A percentile compares a stretch with the other conserved stretches of the same genome.
Conservation (phyloP, 2,329 filamentous ascomycete genomes). For the Neopestalotiopsis sp. region DNA sequence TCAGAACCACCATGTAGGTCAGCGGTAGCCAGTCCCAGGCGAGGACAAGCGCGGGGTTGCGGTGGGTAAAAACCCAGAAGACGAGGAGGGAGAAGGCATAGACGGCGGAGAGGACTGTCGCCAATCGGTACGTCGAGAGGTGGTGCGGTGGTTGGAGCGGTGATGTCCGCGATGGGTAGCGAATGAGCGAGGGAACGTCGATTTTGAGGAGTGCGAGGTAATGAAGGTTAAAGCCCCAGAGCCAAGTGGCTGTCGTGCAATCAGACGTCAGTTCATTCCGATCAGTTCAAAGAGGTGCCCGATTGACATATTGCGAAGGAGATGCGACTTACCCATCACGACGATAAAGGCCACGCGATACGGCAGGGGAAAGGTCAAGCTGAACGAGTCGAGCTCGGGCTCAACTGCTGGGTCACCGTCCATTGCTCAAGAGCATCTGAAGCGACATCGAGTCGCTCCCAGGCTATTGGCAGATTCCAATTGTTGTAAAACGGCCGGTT, state of each 20-base stretch:
- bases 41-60: slow-evolving; percentile 71
- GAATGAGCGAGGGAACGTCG: slow-evolving; percentile 84
- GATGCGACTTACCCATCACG: slow-evolving; percentile 70
- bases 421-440: slow-evolving; percentile 51
- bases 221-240: slow-evolving; percentile 92
- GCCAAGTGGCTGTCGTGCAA: slow-evolving; percentile 77
- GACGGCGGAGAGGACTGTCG: slow-evolving; percentile 75
- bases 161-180: slow-evolving; percentile 79
- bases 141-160: slow-evolving; percentile 76
- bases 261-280: slow-evolving; percentile 18
- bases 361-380: slow-evolving; percentile 83
- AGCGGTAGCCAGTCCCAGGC: slow-evolving; percentile 87
- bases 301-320: not conserved
- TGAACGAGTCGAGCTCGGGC: slow-evolving; percentile 80
- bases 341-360: slow-evolving; percentile 88
- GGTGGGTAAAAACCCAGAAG: slow-evolving; percentile 84
- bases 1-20: slow-evolving; percentile 76
- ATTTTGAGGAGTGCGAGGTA: slow-evolving; percentile 82
- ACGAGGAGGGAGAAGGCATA: slow-evolving; percentile 74
- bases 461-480: not conserved
- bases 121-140: slow-evolving; percentile 84
- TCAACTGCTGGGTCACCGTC: slow-evolving; percentile 77
- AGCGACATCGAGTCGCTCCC: slow-evolving; percentile 25
- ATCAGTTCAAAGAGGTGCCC: not conserved
- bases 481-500: not conserved